Evolutionary conservation across 2,329 filamentous ascomycete species (phyloP), one percentile per base, ranked within the genome.

Genomic region (Annulohypoxylon truncatum): DNA sequence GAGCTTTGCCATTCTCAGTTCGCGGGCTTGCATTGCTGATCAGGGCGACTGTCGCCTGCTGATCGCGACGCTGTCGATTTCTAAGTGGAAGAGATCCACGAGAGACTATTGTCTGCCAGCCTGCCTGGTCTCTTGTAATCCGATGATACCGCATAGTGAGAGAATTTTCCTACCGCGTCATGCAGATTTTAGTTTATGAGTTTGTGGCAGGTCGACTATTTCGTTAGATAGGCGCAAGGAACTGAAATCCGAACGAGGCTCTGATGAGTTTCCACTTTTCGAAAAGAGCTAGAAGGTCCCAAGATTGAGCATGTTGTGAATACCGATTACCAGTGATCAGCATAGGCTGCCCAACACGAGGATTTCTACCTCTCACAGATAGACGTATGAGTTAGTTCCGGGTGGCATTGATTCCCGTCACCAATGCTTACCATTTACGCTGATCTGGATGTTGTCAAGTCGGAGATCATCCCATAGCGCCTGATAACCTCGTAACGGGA

Each of bases 201-300:
- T 33, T 61, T 61, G 61, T 54, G 64, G 55, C 13, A 58, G 55
- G 40, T 54, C 54, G 47, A 47, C 55, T 56, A 7, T 12, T 13
- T 15, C n/a, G n/a, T 6, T 46, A 46, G 42, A 62, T 48, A 55
- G 50, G 50, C 42, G 53, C 22, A 44, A 61, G 26, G 28, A 57
- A 58, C 55, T 58, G 57, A 54, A 63, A 63, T 56, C 26, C 61
- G 38, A 35, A 65, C 59, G 64, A 70, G 64, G 64, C 64, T 69
- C 61, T 70, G 52, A 61, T 15, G 48, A 53, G 55, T 54, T 57
- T 55, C 64, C 65, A 59, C 61, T 57, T 65, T 59, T 63, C 55
- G 54, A 61, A 60, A 35, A 24, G 44, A 64, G 48, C 59, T 61
- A 64, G 59, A 24, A 58, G 28, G 44, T 53, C 42, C 57, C 54